phyloP scores from a whole-genome alignment of 2,329 filamentous ascomycete genomes.

The Neodidymelliopsis sp. region DNA sequence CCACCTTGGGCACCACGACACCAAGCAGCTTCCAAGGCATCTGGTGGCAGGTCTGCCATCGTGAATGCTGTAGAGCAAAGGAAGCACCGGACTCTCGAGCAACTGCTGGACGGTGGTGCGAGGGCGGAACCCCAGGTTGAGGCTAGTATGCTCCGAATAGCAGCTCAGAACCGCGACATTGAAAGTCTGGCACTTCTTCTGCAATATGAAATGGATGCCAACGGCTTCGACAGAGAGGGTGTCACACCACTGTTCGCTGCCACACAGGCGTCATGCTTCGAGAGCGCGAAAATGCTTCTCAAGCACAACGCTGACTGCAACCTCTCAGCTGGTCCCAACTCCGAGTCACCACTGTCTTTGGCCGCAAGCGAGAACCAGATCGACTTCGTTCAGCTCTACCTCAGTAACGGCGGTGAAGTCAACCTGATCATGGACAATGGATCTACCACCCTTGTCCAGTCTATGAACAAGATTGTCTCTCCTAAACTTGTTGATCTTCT shows the following conservation, averaged over 20 bases:
- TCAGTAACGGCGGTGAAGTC: conserved; percentile 68
- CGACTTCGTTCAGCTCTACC: conserved; percentile 65
- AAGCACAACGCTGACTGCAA: conserved; percentile 36
- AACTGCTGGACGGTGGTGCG: conserved; percentile 44
- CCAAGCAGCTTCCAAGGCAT: conserved; percentile 33
- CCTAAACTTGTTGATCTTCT: conserved; percentile 65
- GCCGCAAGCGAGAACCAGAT: conserved; percentile 62
- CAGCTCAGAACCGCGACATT: conserved; percentile 40
- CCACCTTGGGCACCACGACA: conserved; percentile 33
- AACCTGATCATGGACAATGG: conserved; percentile 63
- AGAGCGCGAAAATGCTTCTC: conserved; percentile 56
- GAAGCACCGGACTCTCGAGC: conserved; percentile 65
- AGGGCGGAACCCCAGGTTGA: conserved; percentile 39
- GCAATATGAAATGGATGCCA: conserved; percentile 40
- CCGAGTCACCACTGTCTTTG: conserved; percentile 63
- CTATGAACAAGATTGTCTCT: conserved; percentile 67
- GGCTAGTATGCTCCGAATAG: conserved; percentile 41
- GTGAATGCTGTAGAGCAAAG: conserved; percentile 66
- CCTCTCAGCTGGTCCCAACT: conserved; percentile 51
- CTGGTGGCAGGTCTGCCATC: conserved; percentile 48
- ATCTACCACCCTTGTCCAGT: conserved; percentile 66
- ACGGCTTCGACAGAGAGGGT: conserved; percentile 40
- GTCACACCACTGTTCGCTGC: conserved; percentile 40
- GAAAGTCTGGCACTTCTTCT: conserved; percentile 40
- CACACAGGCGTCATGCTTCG: conserved; percentile 38